Percentiles rank a stretch among this genome's conserved stretches.
phyloP scores from a whole-genome alignment of 1,284 basidiomycete species.

The Meira nashicola region DNA sequence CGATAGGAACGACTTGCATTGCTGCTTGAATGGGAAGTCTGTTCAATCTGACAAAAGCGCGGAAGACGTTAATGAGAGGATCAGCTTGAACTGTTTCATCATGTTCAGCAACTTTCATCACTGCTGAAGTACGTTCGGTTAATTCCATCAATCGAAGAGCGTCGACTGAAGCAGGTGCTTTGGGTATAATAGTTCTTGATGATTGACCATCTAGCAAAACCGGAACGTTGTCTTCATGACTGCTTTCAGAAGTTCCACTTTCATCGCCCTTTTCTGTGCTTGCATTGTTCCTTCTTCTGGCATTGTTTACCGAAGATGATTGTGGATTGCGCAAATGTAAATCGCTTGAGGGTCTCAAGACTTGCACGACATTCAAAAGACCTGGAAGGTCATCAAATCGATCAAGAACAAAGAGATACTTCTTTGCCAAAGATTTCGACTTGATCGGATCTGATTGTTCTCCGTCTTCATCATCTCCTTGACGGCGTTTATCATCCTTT shows the following conservation, averaged over 20 bases:
- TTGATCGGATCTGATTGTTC: background rate
- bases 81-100: constrained; percentile 68
- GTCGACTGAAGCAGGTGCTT: constrained; percentile 21
- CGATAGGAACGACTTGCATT: constrained; percentile 65
- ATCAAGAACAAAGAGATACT: constrained; percentile 81
- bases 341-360: constrained; percentile 53
- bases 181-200: background rate
- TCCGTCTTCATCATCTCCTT: constrained; percentile 19
- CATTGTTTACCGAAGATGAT: background rate
- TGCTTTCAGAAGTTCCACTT: background rate
- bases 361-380: constrained; percentile 58
- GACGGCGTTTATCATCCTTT: constrained; percentile 1
- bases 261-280: constrained; percentile 1
- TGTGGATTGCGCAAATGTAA: background rate
- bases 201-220: background rate
- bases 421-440: background rate
- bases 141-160: constrained; percentile 60
- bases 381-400: constrained; percentile 74
- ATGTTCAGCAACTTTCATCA: constrained; percentile 71
- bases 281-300: background rate
- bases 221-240: background rate
- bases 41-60: constrained; percentile 72
- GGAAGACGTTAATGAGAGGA: constrained; percentile 73
- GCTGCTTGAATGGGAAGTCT: constrained; percentile 62
- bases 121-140: constrained; percentile 76